Conservation (phyloP, 371 early-diverging fungal species). For the Rhizopus microsporus region DNA sequence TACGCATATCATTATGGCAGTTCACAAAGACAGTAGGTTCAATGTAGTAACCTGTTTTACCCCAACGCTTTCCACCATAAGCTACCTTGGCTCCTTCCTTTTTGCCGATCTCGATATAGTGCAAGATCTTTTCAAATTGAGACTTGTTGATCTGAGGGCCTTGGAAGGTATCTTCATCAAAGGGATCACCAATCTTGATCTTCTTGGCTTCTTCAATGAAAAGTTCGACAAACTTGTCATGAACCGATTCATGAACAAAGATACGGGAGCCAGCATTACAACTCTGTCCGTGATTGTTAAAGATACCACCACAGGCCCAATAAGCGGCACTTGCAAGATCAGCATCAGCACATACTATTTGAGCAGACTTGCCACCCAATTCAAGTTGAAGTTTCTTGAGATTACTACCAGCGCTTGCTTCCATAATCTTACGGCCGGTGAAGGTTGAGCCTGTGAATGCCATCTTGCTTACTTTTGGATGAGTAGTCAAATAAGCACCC, state of each 20-base stretch:
- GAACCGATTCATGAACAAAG: constrained; percentile 80
- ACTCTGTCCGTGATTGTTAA: constrained; percentile 83
- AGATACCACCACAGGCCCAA: constrained; percentile 70
- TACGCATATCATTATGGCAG: constrained; percentile 62
- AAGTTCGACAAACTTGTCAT: constrained; percentile 66
- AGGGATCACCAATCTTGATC: constrained; percentile 61
- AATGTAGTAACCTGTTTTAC: constrained; percentile 75
- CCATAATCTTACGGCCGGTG: constrained; percentile 57
- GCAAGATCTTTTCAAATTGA: constrained; percentile 76
- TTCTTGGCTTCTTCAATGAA: constrained; percentile 65
- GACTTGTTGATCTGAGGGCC: constrained; percentile 77
- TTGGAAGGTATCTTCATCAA: constrained; percentile 58
- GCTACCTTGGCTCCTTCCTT: constrained; percentile 62
- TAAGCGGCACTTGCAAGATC: constrained; percentile 80
- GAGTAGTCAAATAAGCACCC: constrained; percentile 35
- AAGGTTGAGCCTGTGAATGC: constrained; percentile 67
- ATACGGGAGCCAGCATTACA: constrained; percentile 89
- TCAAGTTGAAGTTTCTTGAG: constrained; percentile 83
- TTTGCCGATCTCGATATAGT: constrained; percentile 61
- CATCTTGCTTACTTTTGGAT: constrained; percentile 54
- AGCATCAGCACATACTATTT: constrained; percentile 84
- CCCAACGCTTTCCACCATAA: constrained; percentile 71
- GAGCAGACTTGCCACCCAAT: constrained; percentile 91
- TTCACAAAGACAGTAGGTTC: constrained; percentile 79
- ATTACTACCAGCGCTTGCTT: constrained; percentile 57